Percentiles rank a stretch among this genome's conserved stretches.
Conservation (phyloP, 2,329 filamentous ascomycete genomes). For the Venturia aucupariae region DNA sequence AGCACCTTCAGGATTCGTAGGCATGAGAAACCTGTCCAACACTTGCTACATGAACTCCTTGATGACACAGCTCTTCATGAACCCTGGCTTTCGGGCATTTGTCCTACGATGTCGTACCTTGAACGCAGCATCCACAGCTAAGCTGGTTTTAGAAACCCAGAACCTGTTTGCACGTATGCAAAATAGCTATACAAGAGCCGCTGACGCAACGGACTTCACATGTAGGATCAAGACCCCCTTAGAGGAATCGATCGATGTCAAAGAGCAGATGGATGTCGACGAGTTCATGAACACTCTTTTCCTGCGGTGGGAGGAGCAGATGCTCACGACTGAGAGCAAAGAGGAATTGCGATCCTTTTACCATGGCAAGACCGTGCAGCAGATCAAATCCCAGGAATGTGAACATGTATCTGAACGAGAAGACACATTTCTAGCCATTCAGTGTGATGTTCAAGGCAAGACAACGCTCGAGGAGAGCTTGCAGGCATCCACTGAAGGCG, state of each 20-base stretch:
- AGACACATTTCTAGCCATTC: conserved; percentile 88
- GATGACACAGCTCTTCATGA: conserved; percentile 94
- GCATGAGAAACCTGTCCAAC: conserved; percentile 84
- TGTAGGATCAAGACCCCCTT: conserved; percentile 74
- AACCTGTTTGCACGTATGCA: conserved; percentile 80
- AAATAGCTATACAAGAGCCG: conserved; percentile 61
- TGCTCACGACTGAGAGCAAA: conserved; percentile 59
- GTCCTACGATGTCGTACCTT: conserved; percentile 45
- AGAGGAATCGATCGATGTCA: conserved; percentile 72
- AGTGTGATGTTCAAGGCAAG: conserved; percentile 95
- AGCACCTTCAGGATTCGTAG: conserved; percentile 72
- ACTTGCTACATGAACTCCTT: conserved; percentile 97
- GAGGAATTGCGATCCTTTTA: conserved; percentile 73
- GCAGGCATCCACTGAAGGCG: conserved; percentile 89
- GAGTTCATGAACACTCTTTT: conserved; percentile 95
- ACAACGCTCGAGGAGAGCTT: conserved; percentile 74
- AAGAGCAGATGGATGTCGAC: conserved; percentile 94
- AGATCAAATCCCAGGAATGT: conserved; percentile 92
- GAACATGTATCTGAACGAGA: conserved; percentile 83
- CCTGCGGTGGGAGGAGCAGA: conserved; percentile 79
- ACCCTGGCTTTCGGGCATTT: conserved; percentile 75
- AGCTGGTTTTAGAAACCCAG: conserved; percentile 67
- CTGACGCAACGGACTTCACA: conserved; percentile 66
- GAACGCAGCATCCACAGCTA: neutral
- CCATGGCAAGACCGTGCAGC: conserved; percentile 83